Base-by-base conservation (phyloP, 2,329 filamentous ascomycete species). In the Scedosporium aurantiacum region DNA sequence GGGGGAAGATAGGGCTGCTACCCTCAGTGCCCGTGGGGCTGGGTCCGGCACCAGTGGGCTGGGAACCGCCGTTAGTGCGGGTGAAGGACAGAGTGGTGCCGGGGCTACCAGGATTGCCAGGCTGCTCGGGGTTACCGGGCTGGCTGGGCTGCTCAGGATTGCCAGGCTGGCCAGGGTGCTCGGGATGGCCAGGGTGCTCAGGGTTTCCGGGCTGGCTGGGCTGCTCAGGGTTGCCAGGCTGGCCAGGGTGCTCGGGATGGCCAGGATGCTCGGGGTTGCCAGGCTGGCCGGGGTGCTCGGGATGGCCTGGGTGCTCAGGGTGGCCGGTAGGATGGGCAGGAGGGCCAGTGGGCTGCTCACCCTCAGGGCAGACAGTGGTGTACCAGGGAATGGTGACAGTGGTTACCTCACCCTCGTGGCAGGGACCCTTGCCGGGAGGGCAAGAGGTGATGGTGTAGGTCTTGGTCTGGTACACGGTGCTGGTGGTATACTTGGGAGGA, bases 331-430 rank as follows among this genome's bases (percentile, higher is more conserved):
- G 50, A 12, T 45, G n/a, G n/a, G 23, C 61, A 54, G 27, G 32
- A 32, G 60, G 14, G 16, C 47, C 43, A 58, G 54, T 55, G 16
- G 58, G 37, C 43, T 61, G 28, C 16, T 47, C 32, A 25, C 58
- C 59, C 28, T 78, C 71, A 10, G 76, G 76, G 71, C 75, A 77
- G 61, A 77, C 68, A 4, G 76, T 78, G 52, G 75, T 78, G 43
- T 71, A 75, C 28, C 52, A 27, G 32, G 59, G 28, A 55, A 62
- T 43, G n/a, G 58, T 61, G 16, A 62, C 64, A 18, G 68, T 72
- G 12, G 70, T 70, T 27, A 71, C 66, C 18, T 69, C 64, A 40
- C 71, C 71, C 57, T 68, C 64, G 41, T 69, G 68, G 63, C 70
- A 74, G 68, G 70, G 64, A 37, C 69, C 64, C 8, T 68, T 66